These are phyloP conservation scores for Cladophialophora immunda DNA, from an alignment of 2,329 filamentous ascomycete genomes.

Conservation along the genomic window DNA sequence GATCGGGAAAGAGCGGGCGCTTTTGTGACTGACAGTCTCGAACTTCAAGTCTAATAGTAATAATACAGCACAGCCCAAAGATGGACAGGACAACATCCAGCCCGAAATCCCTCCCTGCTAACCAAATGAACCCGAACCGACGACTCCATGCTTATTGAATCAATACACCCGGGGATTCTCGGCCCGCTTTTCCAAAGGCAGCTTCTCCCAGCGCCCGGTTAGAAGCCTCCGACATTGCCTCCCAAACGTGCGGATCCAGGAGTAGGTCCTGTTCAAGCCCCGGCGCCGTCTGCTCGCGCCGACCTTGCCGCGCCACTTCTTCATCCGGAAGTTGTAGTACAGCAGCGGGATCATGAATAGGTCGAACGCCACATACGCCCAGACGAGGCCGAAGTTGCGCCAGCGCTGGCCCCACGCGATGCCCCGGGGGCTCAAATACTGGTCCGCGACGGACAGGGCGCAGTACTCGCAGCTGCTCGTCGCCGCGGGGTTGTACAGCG, in stretches of 20 bases:
- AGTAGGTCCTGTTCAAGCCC: background rate
- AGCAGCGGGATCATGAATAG: slow-evolving; percentile 64
- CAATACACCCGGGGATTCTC: slow-evolving; percentile 12
- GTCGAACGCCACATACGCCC: slow-evolving; percentile 72
- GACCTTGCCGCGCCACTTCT: slow-evolving; percentile 42
- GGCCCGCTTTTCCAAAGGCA: slow-evolving; percentile 14
- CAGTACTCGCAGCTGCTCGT: slow-evolving; percentile 64
- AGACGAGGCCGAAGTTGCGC: slow-evolving; percentile 76
- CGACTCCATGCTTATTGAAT: background rate
- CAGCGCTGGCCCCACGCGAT: slow-evolving; percentile 62
- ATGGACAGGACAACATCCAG: background rate
- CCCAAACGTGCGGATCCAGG: slow-evolving; percentile 3
- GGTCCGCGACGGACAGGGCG: slow-evolving; percentile 54
- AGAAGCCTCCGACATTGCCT: slow-evolving; percentile 3
- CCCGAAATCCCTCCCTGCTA: background rate
- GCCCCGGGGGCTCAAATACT: slow-evolving; percentile 53
- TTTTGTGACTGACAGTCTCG: too few species aligned
- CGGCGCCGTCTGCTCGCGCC: background rate
- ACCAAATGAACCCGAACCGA: background rate
- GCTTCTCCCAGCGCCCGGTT: slow-evolving; percentile 2
- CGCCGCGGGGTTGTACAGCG: slow-evolving; percentile 59
- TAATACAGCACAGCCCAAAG: too few species aligned
- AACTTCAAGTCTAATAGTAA: too few species aligned
- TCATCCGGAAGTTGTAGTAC: slow-evolving; percentile 71
- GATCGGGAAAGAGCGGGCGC: too few species aligned